Conservation (phyloP, 2,329 filamentous ascomycete species). For the Cercospora sp. region DNA sequence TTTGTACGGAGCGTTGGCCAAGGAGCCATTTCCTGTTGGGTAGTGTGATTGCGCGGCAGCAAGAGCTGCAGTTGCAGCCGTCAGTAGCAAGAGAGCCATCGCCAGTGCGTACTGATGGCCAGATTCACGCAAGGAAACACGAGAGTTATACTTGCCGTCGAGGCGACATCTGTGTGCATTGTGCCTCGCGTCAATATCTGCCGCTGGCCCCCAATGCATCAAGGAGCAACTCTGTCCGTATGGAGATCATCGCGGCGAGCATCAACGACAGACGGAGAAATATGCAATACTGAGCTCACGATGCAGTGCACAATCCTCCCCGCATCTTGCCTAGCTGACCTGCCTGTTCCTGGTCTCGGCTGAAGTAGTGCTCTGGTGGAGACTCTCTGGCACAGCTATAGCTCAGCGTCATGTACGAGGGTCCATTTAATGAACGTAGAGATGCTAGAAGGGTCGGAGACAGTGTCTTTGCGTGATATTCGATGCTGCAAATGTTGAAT, state of each 20-base stretch:
- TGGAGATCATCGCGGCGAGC: background rate
- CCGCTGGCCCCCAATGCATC: conserved; percentile 5
- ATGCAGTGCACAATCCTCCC: conserved; percentile 5
- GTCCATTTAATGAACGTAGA: background rate
- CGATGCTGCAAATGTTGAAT: background rate
- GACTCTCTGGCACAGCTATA: background rate
- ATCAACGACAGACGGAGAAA: conserved; percentile 17
- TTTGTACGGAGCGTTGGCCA: conserved; percentile 48
- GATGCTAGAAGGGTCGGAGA: background rate
- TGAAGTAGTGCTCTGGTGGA: conserved; percentile 14
- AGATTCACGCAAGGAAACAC: background rate
- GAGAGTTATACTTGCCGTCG: conserved; percentile 10
- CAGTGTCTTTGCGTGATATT: background rate
- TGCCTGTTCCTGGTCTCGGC: conserved; percentile 18
- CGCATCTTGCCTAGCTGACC: conserved; percentile 16
- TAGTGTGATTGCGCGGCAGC: conserved; percentile 9
- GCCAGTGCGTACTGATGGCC: background rate
- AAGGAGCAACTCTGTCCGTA: conserved; percentile 9
- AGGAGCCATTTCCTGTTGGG: conserved; percentile 22
- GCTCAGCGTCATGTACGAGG: background rate
- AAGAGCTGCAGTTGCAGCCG: background rate
- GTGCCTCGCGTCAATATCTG: conserved; percentile 5
- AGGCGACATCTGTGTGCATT: background rate
- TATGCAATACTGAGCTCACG: conserved; percentile 8
- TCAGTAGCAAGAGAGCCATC: background rate